Evolutionary conservation across 352 stramenopile genomes (phyloP).

Genomic region (Chrysophaeum taylorii): DNA sequence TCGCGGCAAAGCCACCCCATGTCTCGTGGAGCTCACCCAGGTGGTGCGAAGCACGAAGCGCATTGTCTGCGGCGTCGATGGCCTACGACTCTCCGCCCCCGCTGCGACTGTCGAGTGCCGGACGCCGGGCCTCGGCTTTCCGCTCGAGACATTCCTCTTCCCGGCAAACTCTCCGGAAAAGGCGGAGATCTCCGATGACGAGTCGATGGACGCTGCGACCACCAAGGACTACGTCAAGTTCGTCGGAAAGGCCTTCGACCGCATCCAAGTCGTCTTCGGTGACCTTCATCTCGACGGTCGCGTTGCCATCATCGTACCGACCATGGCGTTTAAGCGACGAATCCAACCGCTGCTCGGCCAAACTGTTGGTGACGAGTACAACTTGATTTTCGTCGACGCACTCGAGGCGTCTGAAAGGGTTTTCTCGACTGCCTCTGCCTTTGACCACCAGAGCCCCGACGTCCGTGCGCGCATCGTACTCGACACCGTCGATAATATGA

Average conservation of each 20-base stretch:
- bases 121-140: background rate
- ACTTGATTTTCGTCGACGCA: background rate
- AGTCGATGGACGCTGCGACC: background rate
- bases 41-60: conserved; percentile 6
- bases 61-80: background rate
- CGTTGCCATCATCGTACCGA: background rate
- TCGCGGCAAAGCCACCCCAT: too few species aligned
- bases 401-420: background rate
- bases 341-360: background rate
- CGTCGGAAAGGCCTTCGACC: background rate
- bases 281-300: background rate
- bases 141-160: background rate
- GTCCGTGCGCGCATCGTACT: background rate
- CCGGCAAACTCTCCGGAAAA: too few species aligned
- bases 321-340: background rate
- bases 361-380: background rate
- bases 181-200: too few species aligned
- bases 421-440: too few species aligned
- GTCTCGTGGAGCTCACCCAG: background rate
- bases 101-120: background rate
- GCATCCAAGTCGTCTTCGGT: background rate
- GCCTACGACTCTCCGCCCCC: background rate
- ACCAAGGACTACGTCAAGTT: background rate
- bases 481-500: conserved; percentile 1
- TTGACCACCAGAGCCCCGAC: background rate